Base-by-base conservation (phyloP, 345 rosid genomes). In the Gossypium bickii region DNA sequence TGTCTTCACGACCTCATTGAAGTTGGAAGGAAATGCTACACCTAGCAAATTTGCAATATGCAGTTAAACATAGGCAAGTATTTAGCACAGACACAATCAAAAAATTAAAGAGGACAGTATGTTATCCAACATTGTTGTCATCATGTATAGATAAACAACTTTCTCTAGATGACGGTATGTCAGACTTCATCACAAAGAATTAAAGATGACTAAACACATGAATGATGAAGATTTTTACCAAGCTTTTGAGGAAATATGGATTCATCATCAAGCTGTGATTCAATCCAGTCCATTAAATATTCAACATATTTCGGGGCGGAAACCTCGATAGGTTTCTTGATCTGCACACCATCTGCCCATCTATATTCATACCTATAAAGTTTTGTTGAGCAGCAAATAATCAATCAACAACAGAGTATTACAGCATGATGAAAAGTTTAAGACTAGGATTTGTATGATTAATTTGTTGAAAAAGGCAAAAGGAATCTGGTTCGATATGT, bases 341-440 rank as follows among this genome's bases (percentile, higher is more conserved):
- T 93, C 81, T 90, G 94, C 20, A 95, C 97, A 53, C 99, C 99
- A 87, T 95, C 99, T 29, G 99, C 99, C 99, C 99, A 95, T 85
- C 99, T 86, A 79, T 95, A 95, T 66, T 95, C 99, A 13, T 95
- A 95, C 85, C 98, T 94, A 86, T 61, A 78, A 80, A 24, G 12
- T 61, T 72, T 45, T 70, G 58, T 57, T n/a, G 12, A 57, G 61
- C 61, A 53, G 70, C 59, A 63, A 71, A 59, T 72, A 73, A 74
- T 24, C 43, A 80, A 64, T 18, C 70, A 34, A 34, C 41, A 5
- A 34, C 41, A 4, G 41, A 34, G 41, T 34, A 34, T 34, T 34
- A 34, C 7, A 9, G 43, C 62, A 12, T 25, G 41, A 41, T 1
- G 15, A 22, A 58, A 43, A 4, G 2, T 57, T 58, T 43, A 45